Base-by-base conservation (phyloP, 768 basidiomycete species). In the Aureoboletus auriporus region DNA sequence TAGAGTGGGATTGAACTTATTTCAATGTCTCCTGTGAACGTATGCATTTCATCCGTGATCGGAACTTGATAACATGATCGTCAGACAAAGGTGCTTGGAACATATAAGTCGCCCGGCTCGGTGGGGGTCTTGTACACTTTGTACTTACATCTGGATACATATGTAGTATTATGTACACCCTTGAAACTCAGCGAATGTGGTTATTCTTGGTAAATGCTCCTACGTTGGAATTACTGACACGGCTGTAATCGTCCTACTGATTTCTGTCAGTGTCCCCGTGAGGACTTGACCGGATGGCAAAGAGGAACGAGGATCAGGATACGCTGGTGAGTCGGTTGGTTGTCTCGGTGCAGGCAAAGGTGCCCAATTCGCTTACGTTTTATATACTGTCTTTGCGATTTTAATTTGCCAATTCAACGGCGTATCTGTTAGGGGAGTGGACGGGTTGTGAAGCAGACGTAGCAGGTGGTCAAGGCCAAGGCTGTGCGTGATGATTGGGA, bases 401-500 rank as follows among this genome's bases (percentile, higher is more conserved):
- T 80, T 23, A 44, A 33, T 33, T 28, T 29, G 31, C 9, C 30
- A 8, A 37, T 30, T 16, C 33, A 8, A 14, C 34, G 13, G 14
- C n/a, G 38, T 7, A 23, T 39, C 35, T 31, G 33, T 29, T 39
- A 59, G 57, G 42, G 9, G 20, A 36, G 39, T 40, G 50, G 41
- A 33, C 49, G 43, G 9, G 9, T 50, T 27, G 33, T 37, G 43
- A 48, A 26, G 35, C 38, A 29, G 44, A 37, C 51, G 43, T 51
- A 46, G 35, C 34, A 30, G 39, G 27, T 8, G 3, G 12, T 20
- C 23, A 55, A 47, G 42, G 27, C 14, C 23, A 44, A 27, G 39
- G 42, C 27, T 27, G 67, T 74, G 17, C 66, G 64, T 13, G 79
- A 83, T 52, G 79, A 80, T 56, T 84, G 83, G 83, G 83, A 85